Evolutionary conservation across 208 protist species (phyloP), one percentile per base, ranked within the genome.

Genomic region (Trypanosoma cruzi): DNA sequence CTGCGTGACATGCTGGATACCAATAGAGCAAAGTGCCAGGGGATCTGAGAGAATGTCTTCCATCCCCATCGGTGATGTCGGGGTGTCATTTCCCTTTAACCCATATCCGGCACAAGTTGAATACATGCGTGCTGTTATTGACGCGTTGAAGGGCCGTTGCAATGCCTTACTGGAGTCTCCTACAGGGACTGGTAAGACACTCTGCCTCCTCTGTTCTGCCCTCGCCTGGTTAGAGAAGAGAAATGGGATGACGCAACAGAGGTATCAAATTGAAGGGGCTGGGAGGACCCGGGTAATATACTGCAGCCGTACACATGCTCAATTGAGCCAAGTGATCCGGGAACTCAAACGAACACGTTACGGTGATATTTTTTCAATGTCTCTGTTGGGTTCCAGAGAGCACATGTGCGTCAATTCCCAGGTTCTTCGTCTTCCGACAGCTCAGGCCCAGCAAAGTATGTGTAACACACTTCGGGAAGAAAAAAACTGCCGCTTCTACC

Each of bases 181-280:
- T 1, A 99, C 98, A 1, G 98, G 98, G 20, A 99, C 98, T 1
- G 98, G 98, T 13, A 99, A 99, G 77, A 99, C 98, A 10, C 77
- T 99, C 13, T 98, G 92, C 65, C 75, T 99, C 34, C 80, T 99
- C n/a, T 99, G 97, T 69, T 86, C 96, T 16, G 82, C 89, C 0
- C 81, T 99, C 0, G 97, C 82, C 2, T 99, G 98, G 98, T 36
- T 81, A 20, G 70, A 79, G 14, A 50, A 58, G 11, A 62, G 58
- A 29, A 60, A 63, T 14, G 18, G 3, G 29, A 62, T 14, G 28
- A 16, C 22, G 2, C 11, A 46, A 14, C 26, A 8, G 37, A 28
- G n/a, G 16, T 32, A 31, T 34, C 4, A 37, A n/a, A 48, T 5
- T 14, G 54, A 65, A 22, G 49, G 32, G 18, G 14, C 37, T 14